These are phyloP conservation scores for Globisporangium polare DNA, from an alignment of 352 stramenopile genomes.

Conservation along the genomic window DNA sequence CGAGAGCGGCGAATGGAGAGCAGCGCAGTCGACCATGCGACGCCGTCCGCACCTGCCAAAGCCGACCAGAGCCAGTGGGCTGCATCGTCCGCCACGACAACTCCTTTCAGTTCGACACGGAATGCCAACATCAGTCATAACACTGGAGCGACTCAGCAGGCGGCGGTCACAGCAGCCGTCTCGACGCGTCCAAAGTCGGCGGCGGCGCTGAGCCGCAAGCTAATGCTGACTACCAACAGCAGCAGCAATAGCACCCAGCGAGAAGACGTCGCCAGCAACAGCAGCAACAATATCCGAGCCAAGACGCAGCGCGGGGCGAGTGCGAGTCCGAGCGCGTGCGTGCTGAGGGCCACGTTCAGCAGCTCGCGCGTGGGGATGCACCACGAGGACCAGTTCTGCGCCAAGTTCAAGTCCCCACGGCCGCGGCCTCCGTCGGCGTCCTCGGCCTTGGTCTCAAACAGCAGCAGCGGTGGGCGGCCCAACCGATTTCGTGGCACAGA, in stretches of 20 bases:
- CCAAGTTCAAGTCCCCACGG: slow-evolving; percentile 12
- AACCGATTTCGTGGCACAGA: neutral
- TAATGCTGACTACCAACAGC: neutral
- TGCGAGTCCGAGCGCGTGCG: neutral
- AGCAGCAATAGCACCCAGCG: neutral
- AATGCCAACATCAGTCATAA: too few relatives aligned
- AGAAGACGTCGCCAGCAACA: neutral
- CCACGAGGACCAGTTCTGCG: slow-evolving; percentile 12
- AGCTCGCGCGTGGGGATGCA: slow-evolving; percentile 6
- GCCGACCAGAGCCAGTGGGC: neutral
- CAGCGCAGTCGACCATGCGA: slow-evolving; percentile 1
- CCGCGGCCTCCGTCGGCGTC: slow-evolving; percentile 9
- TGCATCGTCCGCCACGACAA: neutral
- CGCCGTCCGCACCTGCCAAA: neutral
- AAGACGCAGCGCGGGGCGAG: neutral
- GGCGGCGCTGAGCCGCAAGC: neutral
- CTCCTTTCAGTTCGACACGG: neutral
- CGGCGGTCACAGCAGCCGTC: too few relatives aligned
- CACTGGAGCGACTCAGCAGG: neutral
- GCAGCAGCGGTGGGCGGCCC: neutral
- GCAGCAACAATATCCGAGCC: neutral
- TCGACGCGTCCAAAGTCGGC: slow-evolving; percentile 10
- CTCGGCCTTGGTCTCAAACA: neutral
- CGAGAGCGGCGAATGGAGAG: slow-evolving; percentile 5
- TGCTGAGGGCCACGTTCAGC: slow-evolving; percentile 6